Evolutionary conservation across 257 asterid species (phyloP), one percentile per base, ranked within the genome.

Genomic region (Salvia miltiorrhiza): DNA sequence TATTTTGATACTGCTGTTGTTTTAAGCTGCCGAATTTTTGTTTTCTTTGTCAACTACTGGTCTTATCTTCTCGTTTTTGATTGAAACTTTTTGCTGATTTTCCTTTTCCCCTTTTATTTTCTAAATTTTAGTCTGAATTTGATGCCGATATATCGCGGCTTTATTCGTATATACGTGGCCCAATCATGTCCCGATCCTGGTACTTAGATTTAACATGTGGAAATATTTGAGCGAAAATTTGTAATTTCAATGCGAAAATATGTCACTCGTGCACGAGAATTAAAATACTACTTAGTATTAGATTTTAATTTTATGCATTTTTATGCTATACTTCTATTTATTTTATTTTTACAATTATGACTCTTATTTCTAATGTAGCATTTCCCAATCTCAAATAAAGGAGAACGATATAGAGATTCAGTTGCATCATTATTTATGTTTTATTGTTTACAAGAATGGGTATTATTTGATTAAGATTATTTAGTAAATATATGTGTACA

Each of bases 1-100:
- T 78, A 88, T 80, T 88, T 88, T 81, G 76, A 52, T 53, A 47
- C 17, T 57, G n/a, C 3, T 5, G 39, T 21, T 67, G 28, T 59
- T 41, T 37, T n/a, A 3, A 10, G 35, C 21, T 10, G 35, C 19
- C 30, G 23, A 41, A 52, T 17, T 59, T 39, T 21, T 43, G 7
- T 43, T 24, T 55, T 71, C 45, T 35, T 49, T 49, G 14, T 59
- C 47, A 20, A 6, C 30, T 13, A 11, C 33, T n/a, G 14, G 0
- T 65, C 53, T 41, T 57, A 70, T 76, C 62, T 69, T 62, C 59
- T 69, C 71, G 23, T 54, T 45, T 53, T 54, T 61, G 11, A 8
- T 14, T 24, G 16, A 23, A 54, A 11, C 40, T 8, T n/a, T 63
- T 28, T 4, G 23, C 55, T 45, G n/a, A 30, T 45, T 63, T 14